Evolutionary conservation across 192 early-diverging fungal species (phyloP).

Genomic region (Umbelopsis sp.): DNA sequence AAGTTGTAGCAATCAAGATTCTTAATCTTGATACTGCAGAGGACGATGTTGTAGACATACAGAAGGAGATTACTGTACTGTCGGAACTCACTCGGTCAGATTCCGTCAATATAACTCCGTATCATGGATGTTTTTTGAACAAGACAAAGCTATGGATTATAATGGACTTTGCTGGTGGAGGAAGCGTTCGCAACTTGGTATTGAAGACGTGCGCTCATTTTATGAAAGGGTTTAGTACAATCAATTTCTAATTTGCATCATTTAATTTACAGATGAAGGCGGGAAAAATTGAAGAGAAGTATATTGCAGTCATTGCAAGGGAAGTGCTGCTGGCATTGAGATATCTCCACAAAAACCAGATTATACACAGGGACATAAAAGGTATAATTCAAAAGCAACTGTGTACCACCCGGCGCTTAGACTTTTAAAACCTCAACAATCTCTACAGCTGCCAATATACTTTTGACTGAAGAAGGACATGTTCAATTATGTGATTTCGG

Average conservation of each 20-base stretch:
- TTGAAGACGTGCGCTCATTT: neutral
- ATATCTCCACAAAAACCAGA: slow-evolving; percentile 92
- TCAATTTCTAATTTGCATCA: neutral
- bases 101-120: slow-evolving; percentile 91
- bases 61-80: slow-evolving; percentile 90
- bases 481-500: slow-evolving; percentile 98
- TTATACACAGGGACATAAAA: slow-evolving; percentile 99
- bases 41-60: slow-evolving; percentile 95
- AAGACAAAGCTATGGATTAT: slow-evolving; percentile 97
- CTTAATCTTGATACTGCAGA: slow-evolving; percentile 96
- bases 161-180: slow-evolving; percentile 97
- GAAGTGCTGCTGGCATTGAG: slow-evolving; percentile 87
- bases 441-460: slow-evolving; percentile 77
- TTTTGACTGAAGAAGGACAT: slow-evolving; percentile 86
- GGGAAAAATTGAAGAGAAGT: slow-evolving; percentile 86
- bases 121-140: slow-evolving; percentile 88
- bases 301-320: slow-evolving; percentile 86
- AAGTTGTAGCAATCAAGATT: slow-evolving; percentile 95
- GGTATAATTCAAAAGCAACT: slow-evolving; percentile 46
- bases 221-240: neutral
- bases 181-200: slow-evolving; percentile 83
- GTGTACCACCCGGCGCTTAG: neutral
- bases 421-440: neutral
- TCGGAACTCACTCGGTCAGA: slow-evolving; percentile 79
- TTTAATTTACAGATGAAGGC: slow-evolving; percentile 63